These are phyloP conservation scores for Talaromyces adpressus DNA, from an alignment of 495 filamentous ascomycete genomes.

Conservation along the genomic window DNA sequence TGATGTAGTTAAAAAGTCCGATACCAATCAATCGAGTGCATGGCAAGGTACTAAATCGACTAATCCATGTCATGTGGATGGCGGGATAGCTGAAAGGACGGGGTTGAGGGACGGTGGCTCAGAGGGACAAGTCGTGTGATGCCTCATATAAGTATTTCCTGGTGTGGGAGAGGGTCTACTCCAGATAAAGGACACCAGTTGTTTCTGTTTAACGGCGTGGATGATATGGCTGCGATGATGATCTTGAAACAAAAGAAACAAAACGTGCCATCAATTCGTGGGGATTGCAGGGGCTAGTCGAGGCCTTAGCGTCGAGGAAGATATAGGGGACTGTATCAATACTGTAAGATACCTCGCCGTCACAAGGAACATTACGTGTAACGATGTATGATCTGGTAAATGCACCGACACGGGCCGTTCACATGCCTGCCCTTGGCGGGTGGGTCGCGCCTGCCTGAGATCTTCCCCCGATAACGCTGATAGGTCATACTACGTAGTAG, in stretches of 20 bases:
- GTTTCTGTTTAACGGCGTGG: background rate
- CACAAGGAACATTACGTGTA: background rate
- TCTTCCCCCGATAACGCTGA: background rate
- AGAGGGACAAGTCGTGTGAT: conserved; percentile 2
- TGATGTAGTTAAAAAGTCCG: background rate
- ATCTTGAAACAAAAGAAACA: background rate
- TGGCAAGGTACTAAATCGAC: background rate
- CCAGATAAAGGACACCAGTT: background rate
- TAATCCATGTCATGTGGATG: background rate
- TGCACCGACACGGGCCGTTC: background rate
- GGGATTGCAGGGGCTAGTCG: background rate
- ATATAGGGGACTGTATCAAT: background rate
- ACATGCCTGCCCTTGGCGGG: background rate
- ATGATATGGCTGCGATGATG: background rate
- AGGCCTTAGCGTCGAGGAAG: background rate
- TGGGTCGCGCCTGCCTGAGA: background rate
- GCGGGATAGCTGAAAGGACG: background rate
- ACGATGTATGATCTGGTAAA: background rate
- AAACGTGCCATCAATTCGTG: background rate
- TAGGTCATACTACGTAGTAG: background rate
- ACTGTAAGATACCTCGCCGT: background rate
- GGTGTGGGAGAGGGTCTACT: background rate
- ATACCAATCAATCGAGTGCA: background rate
- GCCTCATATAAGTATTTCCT: background rate
- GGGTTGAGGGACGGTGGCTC: background rate